A percentile compares a stretch with the other conserved stretches of the same genome.
These are phyloP conservation scores for Wickerhamiella spandovensis DNA, from an alignment of 805 yeast genomes.

Conservation along the genomic window DNA sequence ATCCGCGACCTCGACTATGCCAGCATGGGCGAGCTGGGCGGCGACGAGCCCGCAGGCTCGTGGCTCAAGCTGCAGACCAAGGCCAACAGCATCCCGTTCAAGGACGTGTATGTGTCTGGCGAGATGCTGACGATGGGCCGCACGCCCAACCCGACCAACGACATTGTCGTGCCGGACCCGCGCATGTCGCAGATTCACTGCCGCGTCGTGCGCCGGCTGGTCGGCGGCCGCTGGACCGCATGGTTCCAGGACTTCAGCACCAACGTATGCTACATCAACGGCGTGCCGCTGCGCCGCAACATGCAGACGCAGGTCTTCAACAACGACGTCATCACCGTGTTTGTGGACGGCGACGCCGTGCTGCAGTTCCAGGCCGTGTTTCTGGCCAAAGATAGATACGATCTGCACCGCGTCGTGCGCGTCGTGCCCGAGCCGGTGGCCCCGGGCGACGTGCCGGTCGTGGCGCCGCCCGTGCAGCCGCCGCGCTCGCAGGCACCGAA, in stretches of 20 bases:
- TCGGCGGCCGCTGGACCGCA: slow-evolving; percentile 37
- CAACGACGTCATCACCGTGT: neutral
- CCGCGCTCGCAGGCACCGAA: neutral
- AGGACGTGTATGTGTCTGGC: slow-evolving; percentile 48
- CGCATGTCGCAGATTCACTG: slow-evolving; percentile 81
- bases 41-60: slow-evolving; percentile 39
- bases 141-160: slow-evolving; percentile 23
- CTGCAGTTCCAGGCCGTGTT: neutral
- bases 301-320: slow-evolving; percentile 1
- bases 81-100: slow-evolving; percentile 32
- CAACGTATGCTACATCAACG: slow-evolving; percentile 64
- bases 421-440: neutral
- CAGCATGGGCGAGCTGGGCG: slow-evolving; percentile 13
- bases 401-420: neutral
- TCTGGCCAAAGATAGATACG: neutral
- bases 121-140: slow-evolving; percentile 67
- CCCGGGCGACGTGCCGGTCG: neutral
- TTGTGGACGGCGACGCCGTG: neutral
- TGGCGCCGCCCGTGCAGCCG: neutral
- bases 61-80: slow-evolving; percentile 48
- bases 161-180: slow-evolving; percentile 51
- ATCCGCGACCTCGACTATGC: slow-evolving; percentile 10
- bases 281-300: slow-evolving; percentile 22
- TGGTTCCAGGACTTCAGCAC: slow-evolving; percentile 74
- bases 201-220: slow-evolving; percentile 31